Percentiles rank a stretch among this genome's conserved stretches.
These are phyloP conservation scores for Hysterium pulicare DNA, from an alignment of 2,329 filamentous ascomycete genomes.

Conservation along the genomic window DNA sequence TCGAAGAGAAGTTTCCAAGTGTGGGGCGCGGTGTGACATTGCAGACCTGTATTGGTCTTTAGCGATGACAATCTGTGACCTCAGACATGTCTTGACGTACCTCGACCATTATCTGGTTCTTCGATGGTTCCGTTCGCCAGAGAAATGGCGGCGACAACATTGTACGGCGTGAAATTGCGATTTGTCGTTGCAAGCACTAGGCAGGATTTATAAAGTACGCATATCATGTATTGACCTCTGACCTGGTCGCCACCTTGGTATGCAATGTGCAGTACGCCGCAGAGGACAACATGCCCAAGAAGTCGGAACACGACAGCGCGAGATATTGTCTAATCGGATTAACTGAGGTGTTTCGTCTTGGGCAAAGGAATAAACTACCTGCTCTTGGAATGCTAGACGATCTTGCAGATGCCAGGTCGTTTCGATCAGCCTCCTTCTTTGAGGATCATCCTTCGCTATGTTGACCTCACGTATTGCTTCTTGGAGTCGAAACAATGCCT, in stretches of 20 bases:
- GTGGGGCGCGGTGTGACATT: slow-evolving; percentile 80
- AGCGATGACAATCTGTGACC: too few relatives aligned
- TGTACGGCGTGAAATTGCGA: slow-evolving; percentile 65
- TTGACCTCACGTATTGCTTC: slow-evolving; percentile 79
- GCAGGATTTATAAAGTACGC: slow-evolving; percentile 76
- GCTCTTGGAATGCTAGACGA: slow-evolving; percentile 69
- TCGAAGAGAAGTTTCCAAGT: slow-evolving; percentile 93
- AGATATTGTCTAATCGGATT: slow-evolving; percentile 27
- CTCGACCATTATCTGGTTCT: slow-evolving; percentile 71
- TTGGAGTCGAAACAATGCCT: slow-evolving; percentile 66
- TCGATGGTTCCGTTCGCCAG: slow-evolving; percentile 65
- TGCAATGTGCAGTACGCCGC: slow-evolving; percentile 77
- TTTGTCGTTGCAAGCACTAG: slow-evolving; percentile 70
- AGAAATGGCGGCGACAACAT: slow-evolving; percentile 70
- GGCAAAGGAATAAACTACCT: slow-evolving; percentile 53
- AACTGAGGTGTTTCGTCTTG: too few relatives aligned
- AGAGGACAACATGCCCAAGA: slow-evolving; percentile 76
- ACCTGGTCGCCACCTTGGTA: slow-evolving; percentile 70
- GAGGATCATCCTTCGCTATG: slow-evolving; percentile 72
- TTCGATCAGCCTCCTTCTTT: slow-evolving; percentile 67
- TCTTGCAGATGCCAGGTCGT: slow-evolving; percentile 85
- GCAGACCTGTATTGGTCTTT: slow-evolving; percentile 61
- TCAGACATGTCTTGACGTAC: too few relatives aligned
- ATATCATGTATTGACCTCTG: slow-evolving; percentile 78
- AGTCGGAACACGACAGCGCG: slow-evolving; percentile 60